Conservation (phyloP, 805 yeast species). For the Yamadazyma kitorensis region DNA sequence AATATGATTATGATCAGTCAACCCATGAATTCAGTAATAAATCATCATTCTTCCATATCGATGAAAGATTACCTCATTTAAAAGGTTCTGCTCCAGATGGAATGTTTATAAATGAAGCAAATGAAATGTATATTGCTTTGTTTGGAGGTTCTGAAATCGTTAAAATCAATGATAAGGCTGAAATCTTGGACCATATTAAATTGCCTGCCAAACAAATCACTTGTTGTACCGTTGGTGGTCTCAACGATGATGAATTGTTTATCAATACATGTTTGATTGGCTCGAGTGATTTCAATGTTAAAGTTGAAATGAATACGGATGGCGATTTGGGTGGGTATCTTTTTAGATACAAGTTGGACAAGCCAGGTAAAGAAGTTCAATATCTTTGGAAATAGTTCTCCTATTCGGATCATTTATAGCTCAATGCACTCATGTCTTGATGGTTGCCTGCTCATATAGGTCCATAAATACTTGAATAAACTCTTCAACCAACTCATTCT, state of each 20-base stretch:
- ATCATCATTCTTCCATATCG: slow-evolving; percentile 19
- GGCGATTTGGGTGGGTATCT: slow-evolving; percentile 59
- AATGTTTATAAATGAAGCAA: slow-evolving; percentile 52
- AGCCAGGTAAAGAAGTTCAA: slow-evolving; percentile 8
- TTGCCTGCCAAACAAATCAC: slow-evolving; percentile 63
- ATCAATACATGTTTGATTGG: slow-evolving; percentile 64
- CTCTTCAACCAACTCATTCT: slow-evolving; percentile 68
- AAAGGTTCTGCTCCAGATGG: slow-evolving; percentile 74
- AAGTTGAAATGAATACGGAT: slow-evolving; percentile 15
- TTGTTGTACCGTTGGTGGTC: slow-evolving; percentile 71
- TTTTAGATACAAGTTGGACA: slow-evolving; percentile 6
- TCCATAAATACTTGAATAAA: slow-evolving; percentile 48
- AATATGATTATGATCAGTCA: slow-evolving; percentile 34
- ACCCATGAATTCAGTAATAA: slow-evolving; percentile 28
- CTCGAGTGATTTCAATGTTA: slow-evolving; percentile 35
- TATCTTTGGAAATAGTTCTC: no score
- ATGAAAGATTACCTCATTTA: slow-evolving; percentile 24
- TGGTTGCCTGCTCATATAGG: not conserved
- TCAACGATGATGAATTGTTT: slow-evolving; percentile 52
- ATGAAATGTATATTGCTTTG: slow-evolving; percentile 62
- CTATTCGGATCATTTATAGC: not conserved
- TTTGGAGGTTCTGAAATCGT: slow-evolving; percentile 61
- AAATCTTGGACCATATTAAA: slow-evolving; percentile 45
- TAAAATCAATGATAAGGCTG: slow-evolving; percentile 49
- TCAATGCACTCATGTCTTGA: not conserved